Percentiles rank a stretch among this genome's conserved stretches.
These are phyloP conservation scores for Elaeagnus macrophylla DNA, from an alignment of 306 rosid genomes.

Conservation along the genomic window DNA sequence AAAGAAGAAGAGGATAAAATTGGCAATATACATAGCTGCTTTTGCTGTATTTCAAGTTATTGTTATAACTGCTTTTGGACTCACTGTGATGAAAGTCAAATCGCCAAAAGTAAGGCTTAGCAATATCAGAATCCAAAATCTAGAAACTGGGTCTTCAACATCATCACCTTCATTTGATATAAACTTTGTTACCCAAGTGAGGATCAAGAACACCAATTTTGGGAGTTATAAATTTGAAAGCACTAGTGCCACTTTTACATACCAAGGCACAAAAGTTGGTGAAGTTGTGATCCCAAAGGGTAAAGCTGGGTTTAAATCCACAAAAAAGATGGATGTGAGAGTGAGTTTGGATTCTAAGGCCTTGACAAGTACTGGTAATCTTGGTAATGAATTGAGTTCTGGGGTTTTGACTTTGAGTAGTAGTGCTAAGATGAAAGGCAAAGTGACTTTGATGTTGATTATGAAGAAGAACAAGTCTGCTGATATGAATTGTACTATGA, in stretches of 20 bases:
- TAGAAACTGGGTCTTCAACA: background rate
- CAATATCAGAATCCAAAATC: background rate
- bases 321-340: slow-evolving; percentile 17
- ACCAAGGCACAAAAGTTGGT: slow-evolving; percentile 15
- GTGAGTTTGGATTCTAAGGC: slow-evolving; percentile 15
- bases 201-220: slow-evolving; percentile 22
- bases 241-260: slow-evolving; percentile 9
- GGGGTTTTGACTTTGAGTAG: slow-evolving; percentile 17
- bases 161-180: slow-evolving; percentile 14
- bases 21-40: slow-evolving; percentile 10
- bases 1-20: slow-evolving; percentile 19
- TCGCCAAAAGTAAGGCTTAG: slow-evolving; percentile 17
- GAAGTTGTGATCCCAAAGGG: slow-evolving; percentile 10
- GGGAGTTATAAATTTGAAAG: slow-evolving; percentile 20
- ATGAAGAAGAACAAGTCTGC: slow-evolving; percentile 22
- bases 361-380: slow-evolving; percentile 2
- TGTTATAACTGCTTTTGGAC: slow-evolving; percentile 7
- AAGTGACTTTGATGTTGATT: slow-evolving; percentile 15
- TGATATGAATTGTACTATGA: slow-evolving; percentile 20
- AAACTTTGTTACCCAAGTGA: slow-evolving; percentile 17
- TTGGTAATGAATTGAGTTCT: slow-evolving; percentile 11
- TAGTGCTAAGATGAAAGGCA: slow-evolving; percentile 21
- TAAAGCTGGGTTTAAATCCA: slow-evolving; percentile 16
- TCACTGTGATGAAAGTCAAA: slow-evolving; percentile 17
- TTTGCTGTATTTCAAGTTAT: slow-evolving; percentile 20